Evolutionary conservation across 2,329 filamentous ascomycete species (phyloP).

Genomic region (Pseudogymnoascus destructans): DNA sequence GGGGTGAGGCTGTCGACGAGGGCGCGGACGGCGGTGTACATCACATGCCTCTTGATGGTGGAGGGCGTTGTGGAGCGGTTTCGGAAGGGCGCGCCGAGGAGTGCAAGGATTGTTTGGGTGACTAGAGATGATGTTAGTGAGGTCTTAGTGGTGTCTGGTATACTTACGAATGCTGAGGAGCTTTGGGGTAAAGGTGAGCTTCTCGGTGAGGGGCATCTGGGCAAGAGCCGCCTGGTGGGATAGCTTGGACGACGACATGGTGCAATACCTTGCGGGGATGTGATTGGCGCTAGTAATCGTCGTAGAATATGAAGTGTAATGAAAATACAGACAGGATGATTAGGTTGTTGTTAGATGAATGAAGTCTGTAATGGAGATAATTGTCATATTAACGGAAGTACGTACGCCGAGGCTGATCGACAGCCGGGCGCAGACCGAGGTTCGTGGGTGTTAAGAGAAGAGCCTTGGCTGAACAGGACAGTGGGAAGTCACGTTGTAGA

Average conservation of each 20-base stretch:
- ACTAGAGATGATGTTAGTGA: not conserved
- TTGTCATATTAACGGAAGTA: not conserved
- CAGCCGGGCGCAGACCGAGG: not conserved
- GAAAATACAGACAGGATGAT: not conserved
- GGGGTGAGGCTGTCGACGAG: conserved; percentile 16
- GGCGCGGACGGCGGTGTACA: conserved; percentile 14
- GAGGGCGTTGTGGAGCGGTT: not conserved
- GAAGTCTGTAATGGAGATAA: not conserved
- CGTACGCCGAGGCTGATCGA: too few species aligned
- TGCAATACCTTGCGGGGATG: not conserved
- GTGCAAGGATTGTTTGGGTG: not conserved
- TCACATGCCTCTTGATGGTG: not conserved
- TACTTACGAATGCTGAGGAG: conserved; percentile 15
- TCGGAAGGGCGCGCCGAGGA: not conserved
- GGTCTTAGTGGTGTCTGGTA: not conserved
- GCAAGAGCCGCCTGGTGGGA: not conserved
- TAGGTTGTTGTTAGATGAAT: not conserved
- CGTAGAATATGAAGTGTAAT: not conserved
- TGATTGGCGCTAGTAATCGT: not conserved
- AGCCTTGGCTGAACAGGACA: too few species aligned
- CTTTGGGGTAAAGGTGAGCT: conserved; percentile 16
- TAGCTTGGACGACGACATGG: not conserved
- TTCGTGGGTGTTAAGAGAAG: too few species aligned
- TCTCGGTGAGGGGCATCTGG: conserved; percentile 15
- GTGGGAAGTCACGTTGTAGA: too few species aligned